Percentiles rank a stretch among this genome's conserved stretches.
Evolutionary conservation across 345 rosid species (phyloP).

Genomic region (Camelina neglecta): DNA sequence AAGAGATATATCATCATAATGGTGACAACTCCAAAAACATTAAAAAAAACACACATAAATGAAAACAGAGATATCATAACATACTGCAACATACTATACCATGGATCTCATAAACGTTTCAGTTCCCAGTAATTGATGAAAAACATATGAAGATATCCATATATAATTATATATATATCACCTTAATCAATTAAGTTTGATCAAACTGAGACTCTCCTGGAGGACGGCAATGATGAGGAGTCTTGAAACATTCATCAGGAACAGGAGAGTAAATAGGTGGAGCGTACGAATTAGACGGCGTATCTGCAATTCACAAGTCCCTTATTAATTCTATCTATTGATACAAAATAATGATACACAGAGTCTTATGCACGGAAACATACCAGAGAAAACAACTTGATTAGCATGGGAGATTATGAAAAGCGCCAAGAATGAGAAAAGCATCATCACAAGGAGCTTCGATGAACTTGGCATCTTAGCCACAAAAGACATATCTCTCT

Average conservation of each 20-base stretch:
- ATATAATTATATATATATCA: neutral
- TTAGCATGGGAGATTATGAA: neutral
- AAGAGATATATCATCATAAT: too few species aligned
- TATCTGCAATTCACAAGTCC: neutral
- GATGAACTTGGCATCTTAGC: constrained; percentile 5
- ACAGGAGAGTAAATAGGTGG: constrained; percentile 2
- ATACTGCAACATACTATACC: neutral
- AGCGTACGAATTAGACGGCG: neutral
- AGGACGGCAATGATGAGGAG: neutral
- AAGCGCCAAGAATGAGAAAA: constrained; percentile 1
- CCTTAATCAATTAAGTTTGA: neutral
- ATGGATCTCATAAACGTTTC: too few species aligned
- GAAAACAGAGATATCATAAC: too few species aligned
- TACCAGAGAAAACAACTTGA: neutral
- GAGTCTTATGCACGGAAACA: neutral
- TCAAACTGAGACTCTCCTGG: neutral
- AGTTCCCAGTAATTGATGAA: too few species aligned
- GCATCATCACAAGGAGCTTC: neutral
- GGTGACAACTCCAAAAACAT: too few species aligned
- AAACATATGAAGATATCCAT: neutral
- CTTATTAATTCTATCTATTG: neutral
- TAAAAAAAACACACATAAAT: too few species aligned
- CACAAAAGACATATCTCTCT: neutral
- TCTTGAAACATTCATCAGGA: neutral
- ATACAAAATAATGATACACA: neutral